phyloP scores from a whole-genome alignment of 306 rosid genomes.

The Rosa lucieae region DNA sequence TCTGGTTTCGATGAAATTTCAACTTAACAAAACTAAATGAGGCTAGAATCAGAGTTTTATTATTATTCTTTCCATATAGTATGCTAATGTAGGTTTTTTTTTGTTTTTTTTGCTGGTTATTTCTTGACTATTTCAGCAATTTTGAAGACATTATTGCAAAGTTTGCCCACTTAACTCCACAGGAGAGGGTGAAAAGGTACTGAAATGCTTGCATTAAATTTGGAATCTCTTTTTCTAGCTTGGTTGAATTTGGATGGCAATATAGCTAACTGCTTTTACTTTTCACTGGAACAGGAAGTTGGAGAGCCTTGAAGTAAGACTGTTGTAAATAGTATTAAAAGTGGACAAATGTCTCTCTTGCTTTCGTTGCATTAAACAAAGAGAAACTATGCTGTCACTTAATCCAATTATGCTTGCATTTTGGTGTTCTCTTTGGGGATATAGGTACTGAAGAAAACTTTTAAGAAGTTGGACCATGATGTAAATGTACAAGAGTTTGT shows the following conservation, averaged over 20 bases:
- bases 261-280: conserved; percentile 26
- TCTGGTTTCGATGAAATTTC: neutral
- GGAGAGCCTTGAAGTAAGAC: conserved; percentile 87
- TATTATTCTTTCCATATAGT: neutral
- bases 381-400: neutral
- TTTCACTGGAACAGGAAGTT: conserved; percentile 60
- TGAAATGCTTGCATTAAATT: conserved; percentile 7
- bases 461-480: conserved; percentile 79
- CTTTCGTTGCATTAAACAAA: conserved; percentile 3
- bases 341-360: conserved; percentile 9
- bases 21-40: neutral
- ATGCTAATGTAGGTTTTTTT: conserved; percentile 2
- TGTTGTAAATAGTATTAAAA: conserved; percentile 13
- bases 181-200: conserved; percentile 80
- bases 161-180: conserved; percentile 67
- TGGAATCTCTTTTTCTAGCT: conserved; percentile 7
- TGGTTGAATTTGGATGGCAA: conserved; percentile 22
- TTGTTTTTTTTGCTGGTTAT: neutral
- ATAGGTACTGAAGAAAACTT: conserved; percentile 77
- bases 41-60: neutral
- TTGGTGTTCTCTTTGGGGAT: conserved; percentile 32
- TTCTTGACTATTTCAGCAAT: conserved; percentile 36
- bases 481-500: conserved; percentile 67
- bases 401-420: conserved; percentile 13
- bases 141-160: conserved; percentile 65